These are phyloP conservation scores for Tulasnella sp. DNA, from an alignment of 768 basidiomycete genomes.

Conservation along the genomic window DNA sequence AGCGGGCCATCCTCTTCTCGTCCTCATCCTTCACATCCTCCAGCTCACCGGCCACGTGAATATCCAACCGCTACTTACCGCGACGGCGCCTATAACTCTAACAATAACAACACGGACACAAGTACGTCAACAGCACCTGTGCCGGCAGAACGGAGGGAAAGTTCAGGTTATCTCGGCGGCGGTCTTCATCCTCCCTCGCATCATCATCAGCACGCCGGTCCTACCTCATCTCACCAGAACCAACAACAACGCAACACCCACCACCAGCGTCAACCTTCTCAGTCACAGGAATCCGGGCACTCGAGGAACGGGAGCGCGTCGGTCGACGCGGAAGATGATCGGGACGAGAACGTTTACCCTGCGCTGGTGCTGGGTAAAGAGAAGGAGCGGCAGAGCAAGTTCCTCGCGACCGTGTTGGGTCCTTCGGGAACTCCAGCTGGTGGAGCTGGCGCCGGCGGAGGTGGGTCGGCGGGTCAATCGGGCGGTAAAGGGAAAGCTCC, in stretches of 20 bases:
- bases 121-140: not conserved
- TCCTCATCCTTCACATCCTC: not conserved
- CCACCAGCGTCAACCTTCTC: slow-evolving; percentile 34
- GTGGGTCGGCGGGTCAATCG: not conserved
- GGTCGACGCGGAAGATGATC: slow-evolving; percentile 52
- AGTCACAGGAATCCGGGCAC: slow-evolving; percentile 34
- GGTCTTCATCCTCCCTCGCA: not conserved
- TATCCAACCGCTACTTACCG: not conserved
- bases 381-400: slow-evolving; percentile 57
- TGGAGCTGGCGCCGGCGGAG: not conserved
- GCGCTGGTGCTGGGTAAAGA: slow-evolving; percentile 66
- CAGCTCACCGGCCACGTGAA: not conserved
- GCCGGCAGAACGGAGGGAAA: not conserved
- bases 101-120: not conserved
- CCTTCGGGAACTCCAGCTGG: slow-evolving; percentile 23
- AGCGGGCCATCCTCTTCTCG: not conserved
- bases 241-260: slow-evolving; percentile 24
- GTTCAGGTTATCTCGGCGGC: not conserved
- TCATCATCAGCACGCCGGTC: slow-evolving; percentile 3
- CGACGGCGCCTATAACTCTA: not conserved
- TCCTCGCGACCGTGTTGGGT: slow-evolving; percentile 77
- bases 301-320: slow-evolving; percentile 33
- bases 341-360: slow-evolving; percentile 56
- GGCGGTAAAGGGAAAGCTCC: slow-evolving; percentile 20
- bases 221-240: slow-evolving; percentile 23